Evolutionary conservation across 106 monocot species (phyloP).

Genomic region (Acorus calamus): DNA sequence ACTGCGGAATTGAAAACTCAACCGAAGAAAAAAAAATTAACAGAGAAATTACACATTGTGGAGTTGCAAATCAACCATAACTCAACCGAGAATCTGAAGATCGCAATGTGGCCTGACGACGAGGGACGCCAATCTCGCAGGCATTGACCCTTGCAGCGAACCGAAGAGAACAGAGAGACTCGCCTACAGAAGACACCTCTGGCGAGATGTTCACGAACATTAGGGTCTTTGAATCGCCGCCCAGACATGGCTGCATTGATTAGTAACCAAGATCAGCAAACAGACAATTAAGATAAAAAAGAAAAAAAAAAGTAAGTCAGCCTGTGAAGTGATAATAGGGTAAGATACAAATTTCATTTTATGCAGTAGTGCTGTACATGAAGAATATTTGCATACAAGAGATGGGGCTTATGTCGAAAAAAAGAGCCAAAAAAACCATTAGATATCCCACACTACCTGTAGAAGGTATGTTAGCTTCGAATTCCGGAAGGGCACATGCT

Average conservation of each 20-base stretch:
- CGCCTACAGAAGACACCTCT: conserved; percentile 46
- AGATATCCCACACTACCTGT: conserved; percentile 29
- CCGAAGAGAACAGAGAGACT: conserved; percentile 73
- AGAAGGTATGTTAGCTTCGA: conserved; percentile 89
- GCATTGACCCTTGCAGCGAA: conserved; percentile 82
- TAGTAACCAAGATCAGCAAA: too few relatives aligned
- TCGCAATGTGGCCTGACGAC: conserved; percentile 46
- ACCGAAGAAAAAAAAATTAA: background rate
- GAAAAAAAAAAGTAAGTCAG: background rate
- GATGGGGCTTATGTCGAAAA: too few relatives aligned
- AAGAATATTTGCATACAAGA: too few relatives aligned
- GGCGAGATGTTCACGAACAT: conserved; percentile 95
- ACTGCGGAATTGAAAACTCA: background rate
- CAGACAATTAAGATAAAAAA: background rate
- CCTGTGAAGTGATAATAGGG: background rate
- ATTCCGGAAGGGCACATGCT: conserved; percentile 84
- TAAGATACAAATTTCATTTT: background rate
- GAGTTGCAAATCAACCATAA: conserved; percentile 15
- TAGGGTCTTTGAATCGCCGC: conserved; percentile 81
- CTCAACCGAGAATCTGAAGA: conserved; percentile 29
- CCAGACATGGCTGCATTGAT: conserved; percentile 66
- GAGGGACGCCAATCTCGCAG: conserved; percentile 76
- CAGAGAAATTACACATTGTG: background rate
- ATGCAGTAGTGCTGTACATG: too few relatives aligned
- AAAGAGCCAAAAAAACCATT: too few relatives aligned